Conservation (phyloP, 768 basidiomycete species). For the Chiua virens region DNA sequence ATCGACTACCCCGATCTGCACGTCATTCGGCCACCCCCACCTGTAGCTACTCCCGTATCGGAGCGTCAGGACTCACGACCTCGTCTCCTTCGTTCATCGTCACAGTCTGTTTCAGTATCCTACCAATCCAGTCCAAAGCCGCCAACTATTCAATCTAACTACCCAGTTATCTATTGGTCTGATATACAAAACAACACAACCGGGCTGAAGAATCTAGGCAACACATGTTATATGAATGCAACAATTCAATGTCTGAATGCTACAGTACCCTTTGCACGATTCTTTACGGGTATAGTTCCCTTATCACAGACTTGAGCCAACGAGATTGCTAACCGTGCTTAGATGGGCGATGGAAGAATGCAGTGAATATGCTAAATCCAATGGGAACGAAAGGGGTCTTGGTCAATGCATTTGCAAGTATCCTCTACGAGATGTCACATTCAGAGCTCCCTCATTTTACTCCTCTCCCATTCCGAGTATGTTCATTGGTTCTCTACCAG, state of each 20-base stretch:
- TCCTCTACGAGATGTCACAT: constrained; percentile 86
- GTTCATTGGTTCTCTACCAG: constrained; percentile 30
- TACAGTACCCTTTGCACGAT: constrained; percentile 88
- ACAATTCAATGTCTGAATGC: constrained; percentile 96
- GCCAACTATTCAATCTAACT: constrained; percentile 71
- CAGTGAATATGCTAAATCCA: constrained; percentile 82
- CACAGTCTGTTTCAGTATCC: constrained; percentile 28
- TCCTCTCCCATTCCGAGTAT: constrained; percentile 81
- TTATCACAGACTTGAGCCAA: neutral
- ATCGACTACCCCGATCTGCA: constrained; percentile 85
- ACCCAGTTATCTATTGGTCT: constrained; percentile 82
- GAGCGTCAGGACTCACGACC: constrained; percentile 79
- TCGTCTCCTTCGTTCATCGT: constrained; percentile 40
- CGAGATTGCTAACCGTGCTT: constrained; percentile 5
- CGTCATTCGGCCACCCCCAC: constrained; percentile 76
- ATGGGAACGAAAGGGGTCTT: constrained; percentile 86
- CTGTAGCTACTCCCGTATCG: constrained; percentile 63
- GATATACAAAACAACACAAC: constrained; percentile 77
- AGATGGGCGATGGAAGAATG: constrained; percentile 81
- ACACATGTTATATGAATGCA: constrained; percentile 99
- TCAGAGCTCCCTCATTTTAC: constrained; percentile 81
- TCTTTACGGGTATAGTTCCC: constrained; percentile 75
- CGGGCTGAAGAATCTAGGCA: constrained; percentile 92
- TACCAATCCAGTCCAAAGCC: constrained; percentile 46
- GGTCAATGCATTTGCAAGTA: constrained; percentile 76